Evolutionary conservation across 1,284 basidiomycete species (phyloP), one percentile per base, ranked within the genome.

Genomic region (Leccinum griseonigrum): DNA sequence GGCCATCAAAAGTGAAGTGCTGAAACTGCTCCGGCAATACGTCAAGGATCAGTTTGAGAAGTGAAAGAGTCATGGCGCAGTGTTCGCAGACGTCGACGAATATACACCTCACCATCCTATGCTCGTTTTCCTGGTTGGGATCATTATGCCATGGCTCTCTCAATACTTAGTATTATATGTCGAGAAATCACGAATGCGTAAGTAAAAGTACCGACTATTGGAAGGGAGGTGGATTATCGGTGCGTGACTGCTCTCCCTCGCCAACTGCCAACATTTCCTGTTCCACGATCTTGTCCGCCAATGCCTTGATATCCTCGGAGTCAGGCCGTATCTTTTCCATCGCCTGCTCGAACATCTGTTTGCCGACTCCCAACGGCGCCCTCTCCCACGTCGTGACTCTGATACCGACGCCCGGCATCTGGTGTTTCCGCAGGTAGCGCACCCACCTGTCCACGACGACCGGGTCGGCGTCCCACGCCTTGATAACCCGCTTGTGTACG

Each of bases 391-490:
- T 83, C 59, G 90, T 86, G 18, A 90, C 86, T 69, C 92, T 84
- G 79, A 97, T 87, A 18, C 94, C 95, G 0, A 98, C 92, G 38
- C 95, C 95, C 0, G 88, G 86, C 74, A 97, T 78, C 34, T 85
- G 83, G 75, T 98, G 90, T 64, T 82, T 81, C 67, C 87, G 79
- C 57, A 98, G 74, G 74, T 97, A 98, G 66, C 84, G 80, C 57
- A 95, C 78, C 92, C 91, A 97, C 59, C 87, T 80, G 55, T 93
- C 87, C 6, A 99, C 82, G 2, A 94, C 88, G 65, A 89, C 85
- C 1, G 85, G 80, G 69, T 95, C 84, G 10, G 95, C 86, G 75
- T 99, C 96, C 82, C 85, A 98, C 1, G 95, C 90, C 77, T 96
- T 96, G 78, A 99, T 87, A 26, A 84, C 84, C 14, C 96, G 83